Conservation (phyloP, 305 asterid species). For the Solanum chacoense region DNA sequence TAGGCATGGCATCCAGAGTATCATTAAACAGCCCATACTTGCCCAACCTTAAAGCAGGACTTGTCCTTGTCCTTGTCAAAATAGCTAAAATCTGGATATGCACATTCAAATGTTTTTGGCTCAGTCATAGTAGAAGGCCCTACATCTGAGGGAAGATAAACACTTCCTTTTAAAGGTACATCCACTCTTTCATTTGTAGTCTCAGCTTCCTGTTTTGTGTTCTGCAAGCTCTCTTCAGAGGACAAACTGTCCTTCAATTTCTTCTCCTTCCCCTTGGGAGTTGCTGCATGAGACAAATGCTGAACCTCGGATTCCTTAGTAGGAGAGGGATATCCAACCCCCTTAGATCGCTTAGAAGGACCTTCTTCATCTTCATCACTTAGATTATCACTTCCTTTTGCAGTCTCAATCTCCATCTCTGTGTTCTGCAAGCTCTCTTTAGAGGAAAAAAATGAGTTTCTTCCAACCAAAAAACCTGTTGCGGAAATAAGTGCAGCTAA, state of each 20-base stretch:
- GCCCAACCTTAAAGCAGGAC: constrained; percentile 21
- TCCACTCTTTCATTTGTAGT: background rate
- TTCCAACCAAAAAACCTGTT: too few species aligned
- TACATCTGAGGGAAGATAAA: background rate
- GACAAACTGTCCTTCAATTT: constrained; percentile 5
- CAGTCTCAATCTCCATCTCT: constrained; percentile 2
- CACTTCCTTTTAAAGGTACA: background rate
- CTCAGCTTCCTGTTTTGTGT: constrained; percentile 3
- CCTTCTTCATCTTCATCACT: constrained; percentile 12
- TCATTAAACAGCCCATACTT: constrained; percentile 59
- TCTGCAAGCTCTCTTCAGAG: constrained; percentile 7
- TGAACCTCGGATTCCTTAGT: background rate
- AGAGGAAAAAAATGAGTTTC: background rate
- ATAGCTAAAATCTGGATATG: constrained; percentile 31
- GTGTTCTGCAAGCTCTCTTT: constrained; percentile 11
- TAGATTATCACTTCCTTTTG: constrained; percentile 3
- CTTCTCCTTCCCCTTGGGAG: background rate
- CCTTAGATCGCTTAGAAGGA: constrained; percentile 11
- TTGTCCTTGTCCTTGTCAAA: constrained; percentile 30
- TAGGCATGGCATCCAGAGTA: background rate
- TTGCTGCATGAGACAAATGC: background rate
- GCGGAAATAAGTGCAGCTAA: too few species aligned
- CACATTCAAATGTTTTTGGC: constrained; percentile 18
- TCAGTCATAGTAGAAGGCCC: background rate
- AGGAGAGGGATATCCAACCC: background rate